phyloP scores from a whole-genome alignment of 257 asterid genomes.

The Ilex aquifolium region DNA sequence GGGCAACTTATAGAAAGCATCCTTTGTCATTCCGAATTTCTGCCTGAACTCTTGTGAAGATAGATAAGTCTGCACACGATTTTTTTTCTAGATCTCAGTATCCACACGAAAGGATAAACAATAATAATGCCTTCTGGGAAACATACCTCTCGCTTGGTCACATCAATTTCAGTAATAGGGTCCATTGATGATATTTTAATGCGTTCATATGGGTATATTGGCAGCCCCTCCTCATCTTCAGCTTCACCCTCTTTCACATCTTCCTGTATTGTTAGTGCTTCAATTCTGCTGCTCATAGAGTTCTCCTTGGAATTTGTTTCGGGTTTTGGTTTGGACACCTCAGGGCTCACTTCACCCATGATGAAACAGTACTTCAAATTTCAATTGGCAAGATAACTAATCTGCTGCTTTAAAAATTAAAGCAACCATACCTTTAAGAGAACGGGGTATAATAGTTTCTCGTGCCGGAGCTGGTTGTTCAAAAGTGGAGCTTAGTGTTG shows the following conservation, averaged over 20 bases:
- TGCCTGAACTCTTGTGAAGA: constrained; percentile 77
- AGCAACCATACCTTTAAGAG: constrained; percentile 50
- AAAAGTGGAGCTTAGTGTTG: constrained; percentile 56
- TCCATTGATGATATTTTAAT: constrained; percentile 60
- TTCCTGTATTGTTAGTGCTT: constrained; percentile 64
- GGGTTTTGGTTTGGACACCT: constrained; percentile 31
- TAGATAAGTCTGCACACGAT: constrained; percentile 63
- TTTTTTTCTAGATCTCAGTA: constrained; percentile 4
- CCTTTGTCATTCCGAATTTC: constrained; percentile 73
- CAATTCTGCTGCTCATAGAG: constrained; percentile 32
- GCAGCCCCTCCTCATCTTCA: constrained; percentile 88
- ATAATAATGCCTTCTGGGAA: neutral
- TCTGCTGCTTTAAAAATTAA: neutral
- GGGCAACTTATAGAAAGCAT: constrained; percentile 75
- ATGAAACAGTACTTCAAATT: neutral
- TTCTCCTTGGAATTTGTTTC: constrained; percentile 52
- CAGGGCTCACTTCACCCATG: constrained; percentile 47
- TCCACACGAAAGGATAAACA: neutral
- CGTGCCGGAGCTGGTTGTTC: constrained; percentile 65
- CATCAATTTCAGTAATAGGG: constrained; percentile 72
- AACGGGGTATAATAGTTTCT: constrained; percentile 48
- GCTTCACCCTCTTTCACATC: constrained; percentile 75
- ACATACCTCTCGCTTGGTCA: constrained; percentile 92
- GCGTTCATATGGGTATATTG: constrained; percentile 67
- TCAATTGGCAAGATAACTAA: neutral